Evolutionary conservation across 1,284 basidiomycete genomes (phyloP), one percentile per base, ranked within the genome.

Genomic region (Ustilago nuda): DNA sequence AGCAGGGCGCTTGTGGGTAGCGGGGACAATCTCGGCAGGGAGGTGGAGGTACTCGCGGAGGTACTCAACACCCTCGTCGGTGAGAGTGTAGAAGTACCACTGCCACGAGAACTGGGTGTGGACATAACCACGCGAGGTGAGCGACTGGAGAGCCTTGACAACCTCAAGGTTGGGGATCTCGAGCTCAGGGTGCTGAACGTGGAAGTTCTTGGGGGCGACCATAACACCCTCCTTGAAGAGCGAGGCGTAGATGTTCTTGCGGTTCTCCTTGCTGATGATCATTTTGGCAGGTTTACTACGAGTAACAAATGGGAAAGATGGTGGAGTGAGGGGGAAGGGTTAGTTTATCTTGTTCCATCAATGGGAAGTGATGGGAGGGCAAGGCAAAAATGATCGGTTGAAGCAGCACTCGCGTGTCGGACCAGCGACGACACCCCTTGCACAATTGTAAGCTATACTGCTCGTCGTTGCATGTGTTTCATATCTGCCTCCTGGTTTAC

Each of bases 121-220:
- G 88, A 99, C 94, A 88, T 90, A 92, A 78, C 95, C 94, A 88
- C 91, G 92, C 72, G 95, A 98, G 87, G 94, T 98, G 83, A 99
- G 90, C 88, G 93, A 95, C 88, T 99, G 96, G 89, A 96, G 92
- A 75, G 94, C 94, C 91, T 99, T 99, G 91, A 99, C 97, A 84
- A 99, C 97, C 87, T 98, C 90, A 80, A 99, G 92, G 89, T 99
- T 99, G 82, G 93, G 93, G 85, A 98, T 92, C 79, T 95, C 93
- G 81, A 99, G 91, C 86, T 98, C 95, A 86, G 97, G 94, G 87
- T 99, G 97, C 88, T 96, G 94, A 72, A 94, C 93, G 87, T 98
- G 96, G 90, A 90, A 98, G 89, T 99, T 95, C 90, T 99, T 99
- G 90, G 97, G 95, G 86, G 96, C 96, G 87, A 99, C 96, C 87